Evolutionary conservation across 495 filamentous ascomycete species (phyloP), one percentile per base, ranked within the genome.

Genomic region (Penicillium bialowiezense): DNA sequence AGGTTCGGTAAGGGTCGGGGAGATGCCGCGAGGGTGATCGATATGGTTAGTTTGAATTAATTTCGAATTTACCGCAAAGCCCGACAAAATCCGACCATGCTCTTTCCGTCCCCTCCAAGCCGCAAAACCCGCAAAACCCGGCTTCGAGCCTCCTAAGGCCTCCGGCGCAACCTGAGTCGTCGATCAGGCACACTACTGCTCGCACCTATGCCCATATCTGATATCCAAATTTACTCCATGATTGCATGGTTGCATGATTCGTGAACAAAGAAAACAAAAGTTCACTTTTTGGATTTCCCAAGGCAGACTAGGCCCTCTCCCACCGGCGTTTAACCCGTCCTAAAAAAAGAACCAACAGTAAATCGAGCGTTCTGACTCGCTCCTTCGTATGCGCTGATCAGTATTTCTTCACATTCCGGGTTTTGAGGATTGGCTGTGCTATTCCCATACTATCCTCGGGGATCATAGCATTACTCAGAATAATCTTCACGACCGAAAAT

Each of bases 301-400:
- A 32, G 29, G 29, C 29, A 32, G 29, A 32, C 29, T 32, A 32
- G 7, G 5, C 3, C 12, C 12, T 32, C 29, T 32, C 29, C 29
- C 12, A 32, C 29, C 29, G 29, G 12, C 7, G 20, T n/a, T 7
- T 7, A 40, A 39, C 1, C 10, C 20, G 34, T 15, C 29, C 52
- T 55, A 55, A 48, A 55, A 55, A 55, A 52, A 55, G 48, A 55
- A 55, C 53, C 53, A 55, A 55, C 53, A 55, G 12, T 48, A 7
- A 33, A 47, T 26, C 24, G 20, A 24, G 43, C 32, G 15, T 18
- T 31, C 34, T 50, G 41, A 50, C 41, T 54, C 36, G 50, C 23
- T 32, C 5, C 29, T 12, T 35, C 36, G 42, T 50, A 23, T 37
- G 12, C 15, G 8, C 23, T 8, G 23, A 26, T 26, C 8, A 4